phyloP scores from a whole-genome alignment of 306 rosid species.

The Cucurbita argyrosperma region DNA sequence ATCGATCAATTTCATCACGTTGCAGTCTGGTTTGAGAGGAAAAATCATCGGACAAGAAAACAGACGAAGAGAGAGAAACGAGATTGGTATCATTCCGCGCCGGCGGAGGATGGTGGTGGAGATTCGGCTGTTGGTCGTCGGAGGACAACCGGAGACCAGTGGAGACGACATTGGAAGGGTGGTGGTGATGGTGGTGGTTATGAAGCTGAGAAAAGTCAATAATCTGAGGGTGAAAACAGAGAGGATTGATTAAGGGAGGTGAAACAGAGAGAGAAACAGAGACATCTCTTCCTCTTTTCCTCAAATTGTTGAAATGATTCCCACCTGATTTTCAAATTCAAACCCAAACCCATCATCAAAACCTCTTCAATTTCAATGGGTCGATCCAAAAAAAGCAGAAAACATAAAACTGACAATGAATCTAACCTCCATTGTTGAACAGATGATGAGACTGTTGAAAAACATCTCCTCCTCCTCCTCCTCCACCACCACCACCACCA shows the following conservation, averaged over 20 bases:
- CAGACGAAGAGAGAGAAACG: constrained; percentile 18
- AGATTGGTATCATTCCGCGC: neutral
- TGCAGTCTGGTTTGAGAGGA: constrained; percentile 62
- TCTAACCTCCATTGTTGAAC: constrained; percentile 47
- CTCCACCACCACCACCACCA: constrained; percentile 8
- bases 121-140: constrained; percentile 29
- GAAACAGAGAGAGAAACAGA: constrained; percentile 15
- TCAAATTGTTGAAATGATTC: constrained; percentile 10
- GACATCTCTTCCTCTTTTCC: constrained; percentile 72
- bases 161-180: constrained; percentile 62
- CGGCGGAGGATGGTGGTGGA: constrained; percentile 14
- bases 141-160: constrained; percentile 76
- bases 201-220: constrained; percentile 79
- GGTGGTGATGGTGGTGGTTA: constrained; percentile 6
- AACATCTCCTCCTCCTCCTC: constrained; percentile 16
- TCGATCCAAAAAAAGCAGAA: neutral
- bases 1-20: constrained; percentile 52
- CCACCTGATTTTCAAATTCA: neutral
- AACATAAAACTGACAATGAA: neutral
- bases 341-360: constrained; percentile 1
- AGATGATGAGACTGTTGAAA: constrained; percentile 57
- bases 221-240: constrained; percentile 52
- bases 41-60: constrained; percentile 36
- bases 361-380: neutral
- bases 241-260: constrained; percentile 18